These are phyloP conservation scores for Penicillium sp. DNA, from an alignment of 2,329 filamentous ascomycete species.

Conservation along the genomic window DNA sequence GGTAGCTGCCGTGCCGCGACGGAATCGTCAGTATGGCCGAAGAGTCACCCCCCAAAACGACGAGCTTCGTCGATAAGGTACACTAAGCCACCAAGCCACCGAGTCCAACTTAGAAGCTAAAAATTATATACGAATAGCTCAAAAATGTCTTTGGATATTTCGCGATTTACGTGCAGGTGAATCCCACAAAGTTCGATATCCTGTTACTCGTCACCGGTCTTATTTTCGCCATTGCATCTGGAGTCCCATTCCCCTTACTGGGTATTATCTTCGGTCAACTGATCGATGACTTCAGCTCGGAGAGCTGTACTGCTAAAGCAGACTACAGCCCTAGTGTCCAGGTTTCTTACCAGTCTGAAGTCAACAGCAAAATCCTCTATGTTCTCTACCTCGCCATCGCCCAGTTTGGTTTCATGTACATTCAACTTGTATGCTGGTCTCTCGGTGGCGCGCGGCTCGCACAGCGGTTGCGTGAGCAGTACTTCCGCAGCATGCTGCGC, in stretches of 20 bases:
- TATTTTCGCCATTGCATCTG: slow-evolving; percentile 31
- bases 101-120: not conserved
- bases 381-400: slow-evolving; percentile 67
- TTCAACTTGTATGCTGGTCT: slow-evolving; percentile 65
- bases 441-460: slow-evolving; percentile 65
- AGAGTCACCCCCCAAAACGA: not conserved
- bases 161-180: slow-evolving; percentile 2
- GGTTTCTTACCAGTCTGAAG: slow-evolving; percentile 22
- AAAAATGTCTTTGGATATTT: slow-evolving; percentile 9
- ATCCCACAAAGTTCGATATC: slow-evolving; percentile 1
- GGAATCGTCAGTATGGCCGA: not conserved
- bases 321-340: slow-evolving; percentile 10
- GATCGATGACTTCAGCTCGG: slow-evolving; percentile 42
- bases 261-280: slow-evolving; percentile 45
- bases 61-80: slow-evolving; percentile 2
- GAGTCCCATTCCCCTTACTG: slow-evolving; percentile 44
- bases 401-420: slow-evolving; percentile 65
- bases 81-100: not conserved
- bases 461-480: slow-evolving; percentile 62
- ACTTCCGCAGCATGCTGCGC: slow-evolving; percentile 59
- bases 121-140: not conserved
- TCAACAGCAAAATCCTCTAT: slow-evolving; percentile 59
- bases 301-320: slow-evolving; percentile 21
- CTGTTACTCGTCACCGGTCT: not conserved
- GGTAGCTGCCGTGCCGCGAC: not conserved